Percentiles rank a stretch among this genome's conserved stretches.
phyloP scores from a whole-genome alignment of 2,329 filamentous ascomycete genomes.

The Aspergillus glaucus region DNA sequence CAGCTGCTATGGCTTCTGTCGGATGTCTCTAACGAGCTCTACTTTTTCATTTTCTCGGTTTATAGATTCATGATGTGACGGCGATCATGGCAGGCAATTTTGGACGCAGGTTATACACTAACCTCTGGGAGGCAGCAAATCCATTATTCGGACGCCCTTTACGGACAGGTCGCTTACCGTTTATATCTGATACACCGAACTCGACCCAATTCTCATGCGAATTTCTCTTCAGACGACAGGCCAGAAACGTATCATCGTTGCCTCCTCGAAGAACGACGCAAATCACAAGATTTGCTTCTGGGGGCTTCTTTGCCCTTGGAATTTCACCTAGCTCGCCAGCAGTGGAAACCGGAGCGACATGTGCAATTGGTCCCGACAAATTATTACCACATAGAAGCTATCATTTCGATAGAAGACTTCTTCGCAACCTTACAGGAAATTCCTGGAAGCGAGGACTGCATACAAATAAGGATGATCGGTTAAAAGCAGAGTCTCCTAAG shows the following conservation, averaged over 20 bases:
- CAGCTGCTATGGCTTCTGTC: neutral
- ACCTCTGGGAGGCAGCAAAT: slow-evolving; percentile 34
- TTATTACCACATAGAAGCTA: slow-evolving; percentile 21
- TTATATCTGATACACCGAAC: slow-evolving; percentile 10
- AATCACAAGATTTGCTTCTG: slow-evolving; percentile 49
- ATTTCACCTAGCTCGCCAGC: slow-evolving; percentile 28
- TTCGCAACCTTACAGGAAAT: slow-evolving; percentile 12
- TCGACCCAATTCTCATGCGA: slow-evolving; percentile 7
- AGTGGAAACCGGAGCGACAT: slow-evolving; percentile 28
- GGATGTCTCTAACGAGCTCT: neutral
- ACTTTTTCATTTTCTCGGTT: slow-evolving; percentile 6
- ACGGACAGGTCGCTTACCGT: slow-evolving; percentile 19
- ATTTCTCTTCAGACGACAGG: slow-evolving; percentile 11
- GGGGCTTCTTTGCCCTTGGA: slow-evolving; percentile 49
- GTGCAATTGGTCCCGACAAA: slow-evolving; percentile 24
- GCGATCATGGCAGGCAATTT: slow-evolving; percentile 42
- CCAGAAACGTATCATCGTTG: slow-evolving; percentile 15
- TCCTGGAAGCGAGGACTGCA: slow-evolving; percentile 28
- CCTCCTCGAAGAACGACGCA: slow-evolving; percentile 27
- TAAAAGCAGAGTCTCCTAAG: slow-evolving; percentile 11
- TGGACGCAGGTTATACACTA: slow-evolving; percentile 43
- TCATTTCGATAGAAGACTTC: slow-evolving; percentile 12
- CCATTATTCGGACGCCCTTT: slow-evolving; percentile 25
- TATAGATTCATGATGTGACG: slow-evolving; percentile 37
- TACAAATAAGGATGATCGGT: slow-evolving; percentile 18